Percentiles rank a stretch among this genome's conserved stretches.
Evolutionary conservation across 345 rosid genomes (phyloP).

Genomic region (Rhizophora apiculata): DNA sequence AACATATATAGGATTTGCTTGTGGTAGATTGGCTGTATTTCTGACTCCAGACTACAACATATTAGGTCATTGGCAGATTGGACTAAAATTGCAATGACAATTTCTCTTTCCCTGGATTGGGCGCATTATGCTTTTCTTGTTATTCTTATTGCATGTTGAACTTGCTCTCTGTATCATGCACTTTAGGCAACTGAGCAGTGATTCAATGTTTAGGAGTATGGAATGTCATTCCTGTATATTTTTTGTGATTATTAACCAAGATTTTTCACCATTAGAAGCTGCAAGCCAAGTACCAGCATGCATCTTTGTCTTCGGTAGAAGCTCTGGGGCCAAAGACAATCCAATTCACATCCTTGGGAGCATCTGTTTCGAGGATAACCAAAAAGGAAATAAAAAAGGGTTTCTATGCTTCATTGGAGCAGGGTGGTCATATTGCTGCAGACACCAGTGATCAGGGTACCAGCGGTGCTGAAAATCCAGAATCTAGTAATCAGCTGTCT

Average conservation of each 20-base stretch:
- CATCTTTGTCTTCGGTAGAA: constrained; percentile 18
- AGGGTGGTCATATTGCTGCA: constrained; percentile 36
- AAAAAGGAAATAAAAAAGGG: constrained; percentile 29
- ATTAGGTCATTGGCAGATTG: too few relatives aligned
- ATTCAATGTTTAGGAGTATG: too few relatives aligned
- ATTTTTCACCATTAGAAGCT: constrained; percentile 24
- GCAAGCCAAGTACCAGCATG: constrained; percentile 29
- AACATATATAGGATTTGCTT: too few relatives aligned
- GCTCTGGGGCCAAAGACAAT: constrained; percentile 21
- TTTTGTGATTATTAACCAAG: constrained; percentile 11
- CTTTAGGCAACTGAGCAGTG: too few relatives aligned
- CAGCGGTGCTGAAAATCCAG: constrained; percentile 18
- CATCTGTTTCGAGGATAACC: constrained; percentile 13
- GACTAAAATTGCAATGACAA: too few relatives aligned
- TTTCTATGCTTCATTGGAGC: constrained; percentile 35
- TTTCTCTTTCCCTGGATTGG: too few relatives aligned
- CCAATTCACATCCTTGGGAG: constrained; percentile 18
- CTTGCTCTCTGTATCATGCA: too few relatives aligned
- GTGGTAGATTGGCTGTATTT: too few relatives aligned
- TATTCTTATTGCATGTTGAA: too few relatives aligned
- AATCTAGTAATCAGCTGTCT: constrained; percentile 22
- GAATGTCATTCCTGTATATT: too few relatives aligned
- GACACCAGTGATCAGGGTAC: constrained; percentile 25
- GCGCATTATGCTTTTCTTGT: too few relatives aligned
- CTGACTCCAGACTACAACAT: too few relatives aligned